Conservation (phyloP, 2,329 filamentous ascomycete genomes). For the Sporothrix inflata region DNA sequence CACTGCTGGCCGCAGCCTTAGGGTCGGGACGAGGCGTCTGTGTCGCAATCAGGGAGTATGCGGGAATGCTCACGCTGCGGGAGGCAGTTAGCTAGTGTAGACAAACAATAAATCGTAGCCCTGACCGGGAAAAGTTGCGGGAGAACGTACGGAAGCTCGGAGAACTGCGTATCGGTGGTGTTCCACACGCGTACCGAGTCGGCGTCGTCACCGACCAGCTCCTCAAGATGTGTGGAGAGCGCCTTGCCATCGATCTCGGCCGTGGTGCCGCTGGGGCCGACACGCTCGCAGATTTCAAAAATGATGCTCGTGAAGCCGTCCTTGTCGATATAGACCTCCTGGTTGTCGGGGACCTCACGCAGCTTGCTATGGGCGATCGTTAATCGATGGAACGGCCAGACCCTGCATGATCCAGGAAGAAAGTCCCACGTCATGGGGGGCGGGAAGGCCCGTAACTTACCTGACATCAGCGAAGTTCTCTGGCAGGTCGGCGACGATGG, state of each 20-base stretch:
- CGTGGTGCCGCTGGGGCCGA: slow-evolving; percentile 58
- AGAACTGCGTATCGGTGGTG: slow-evolving; percentile 63
- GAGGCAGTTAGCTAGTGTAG: slow-evolving; percentile 32
- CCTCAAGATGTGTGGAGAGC: slow-evolving; percentile 68
- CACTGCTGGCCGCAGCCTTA: slow-evolving; percentile 44
- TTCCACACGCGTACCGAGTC: slow-evolving; percentile 69
- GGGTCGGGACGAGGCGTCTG: slow-evolving; percentile 51
- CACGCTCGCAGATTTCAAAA: slow-evolving; percentile 85
- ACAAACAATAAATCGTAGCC: neutral
- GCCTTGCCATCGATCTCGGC: slow-evolving; percentile 71
- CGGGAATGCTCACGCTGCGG: slow-evolving; percentile 55
- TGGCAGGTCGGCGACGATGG: slow-evolving; percentile 70
- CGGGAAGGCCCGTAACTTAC: slow-evolving; percentile 50
- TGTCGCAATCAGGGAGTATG: slow-evolving; percentile 72
- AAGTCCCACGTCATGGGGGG: too few relatives aligned
- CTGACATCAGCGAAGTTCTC: slow-evolving; percentile 72
- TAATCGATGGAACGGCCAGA: neutral
- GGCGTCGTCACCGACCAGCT: slow-evolving; percentile 66
- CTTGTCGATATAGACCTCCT: slow-evolving; percentile 88
- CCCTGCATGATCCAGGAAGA: neutral
- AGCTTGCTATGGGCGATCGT: slow-evolving; percentile 58
- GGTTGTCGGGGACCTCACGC: slow-evolving; percentile 79
- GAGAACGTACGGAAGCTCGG: slow-evolving; percentile 41
- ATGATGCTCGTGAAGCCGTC: slow-evolving; percentile 85
- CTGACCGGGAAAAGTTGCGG: neutral